A percentile compares a stretch with the other conserved stretches of the same genome.
These are phyloP conservation scores for Diaporthe citrichinensis DNA, from an alignment of 2,329 filamentous ascomycete species.

Conservation along the genomic window DNA sequence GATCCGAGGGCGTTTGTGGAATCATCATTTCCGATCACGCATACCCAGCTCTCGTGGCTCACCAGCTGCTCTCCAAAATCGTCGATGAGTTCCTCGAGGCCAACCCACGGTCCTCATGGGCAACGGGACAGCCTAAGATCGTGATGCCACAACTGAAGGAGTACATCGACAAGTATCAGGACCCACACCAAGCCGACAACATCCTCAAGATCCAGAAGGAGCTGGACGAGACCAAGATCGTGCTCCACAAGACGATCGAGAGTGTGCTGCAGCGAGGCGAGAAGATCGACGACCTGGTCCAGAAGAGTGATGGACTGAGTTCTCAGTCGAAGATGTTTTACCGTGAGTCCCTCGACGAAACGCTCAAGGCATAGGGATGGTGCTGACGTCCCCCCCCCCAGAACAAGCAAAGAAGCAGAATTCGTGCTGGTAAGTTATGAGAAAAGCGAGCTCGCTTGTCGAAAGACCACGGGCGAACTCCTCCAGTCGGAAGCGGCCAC, in stretches of 20 bases:
- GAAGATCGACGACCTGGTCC: constrained; percentile 95
- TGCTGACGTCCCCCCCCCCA: constrained; percentile 44
- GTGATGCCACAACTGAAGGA: constrained; percentile 82
- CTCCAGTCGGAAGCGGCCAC: background rate
- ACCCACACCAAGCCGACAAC: constrained; percentile 89
- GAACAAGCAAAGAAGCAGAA: constrained; percentile 85
- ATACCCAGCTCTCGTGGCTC: constrained; percentile 63
- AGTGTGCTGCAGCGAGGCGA: constrained; percentile 89
- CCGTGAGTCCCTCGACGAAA: constrained; percentile 64
- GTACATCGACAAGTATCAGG: constrained; percentile 82
- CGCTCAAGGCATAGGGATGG: background rate
- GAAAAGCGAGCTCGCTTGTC: background rate
- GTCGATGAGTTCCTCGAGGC: constrained; percentile 88
- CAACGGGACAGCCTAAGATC: constrained; percentile 66
- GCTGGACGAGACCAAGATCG: constrained; percentile 94
- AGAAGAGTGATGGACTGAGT: constrained; percentile 92
- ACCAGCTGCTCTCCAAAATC: constrained; percentile 78
- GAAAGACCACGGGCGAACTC: background rate
- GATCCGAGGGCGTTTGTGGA: constrained; percentile 80
- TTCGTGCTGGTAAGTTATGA: constrained; percentile 71
- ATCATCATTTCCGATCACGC: constrained; percentile 84
- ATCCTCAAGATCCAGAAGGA: constrained; percentile 97
- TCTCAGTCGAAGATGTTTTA: constrained; percentile 99
- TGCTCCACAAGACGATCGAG: constrained; percentile 97
- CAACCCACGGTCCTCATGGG: constrained; percentile 79